Conservation (phyloP, 2,329 filamentous ascomycete species). For the Colletotrichum destructivum region DNA sequence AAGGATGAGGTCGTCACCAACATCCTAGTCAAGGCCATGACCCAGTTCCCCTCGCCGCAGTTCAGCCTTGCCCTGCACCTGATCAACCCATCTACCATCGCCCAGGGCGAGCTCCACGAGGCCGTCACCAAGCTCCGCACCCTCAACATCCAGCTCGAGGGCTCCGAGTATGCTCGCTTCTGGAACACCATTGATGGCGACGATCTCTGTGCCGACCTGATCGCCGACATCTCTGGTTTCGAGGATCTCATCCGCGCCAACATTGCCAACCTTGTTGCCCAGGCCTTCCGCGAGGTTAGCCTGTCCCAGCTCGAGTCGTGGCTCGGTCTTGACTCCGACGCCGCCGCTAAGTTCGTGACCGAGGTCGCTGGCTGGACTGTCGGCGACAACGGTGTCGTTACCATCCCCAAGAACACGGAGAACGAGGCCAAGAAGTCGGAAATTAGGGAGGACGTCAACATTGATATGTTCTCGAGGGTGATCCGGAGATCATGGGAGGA, state of each 20-base stretch:
- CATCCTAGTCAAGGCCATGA: slow-evolving; percentile 97
- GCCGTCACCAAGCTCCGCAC: slow-evolving; percentile 89
- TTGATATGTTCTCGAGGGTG: slow-evolving; percentile 87
- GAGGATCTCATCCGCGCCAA: slow-evolving; percentile 93
- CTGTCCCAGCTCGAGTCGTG: slow-evolving; percentile 79
- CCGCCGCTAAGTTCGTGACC: slow-evolving; percentile 82
- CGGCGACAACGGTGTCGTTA: slow-evolving; percentile 75
- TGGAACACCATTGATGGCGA: slow-evolving; percentile 94
- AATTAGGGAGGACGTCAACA: slow-evolving; percentile 94
- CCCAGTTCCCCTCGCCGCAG: slow-evolving; percentile 95
- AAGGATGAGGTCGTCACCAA: slow-evolving; percentile 99
- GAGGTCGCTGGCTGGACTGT: slow-evolving; percentile 92
- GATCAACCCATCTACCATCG: slow-evolving; percentile 83
- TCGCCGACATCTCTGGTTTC: slow-evolving; percentile 94
- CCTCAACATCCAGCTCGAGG: slow-evolving; percentile 90
- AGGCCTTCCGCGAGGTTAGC: slow-evolving; percentile 82
- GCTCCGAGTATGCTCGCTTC: slow-evolving; percentile 91
- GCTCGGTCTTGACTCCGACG: slow-evolving; percentile 79
- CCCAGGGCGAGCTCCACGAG: slow-evolving; percentile 84
- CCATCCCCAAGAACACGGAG: slow-evolving; percentile 92
- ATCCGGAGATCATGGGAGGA: slow-evolving; percentile 91
- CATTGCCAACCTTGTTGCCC: slow-evolving; percentile 89
- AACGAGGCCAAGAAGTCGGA: slow-evolving; percentile 97
- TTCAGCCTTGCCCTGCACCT: slow-evolving; percentile 96
- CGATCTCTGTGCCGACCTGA: slow-evolving; percentile 95